Evolutionary conservation across 2,329 filamentous ascomycete genomes (phyloP), one percentile per base, ranked within the genome.

Genomic region (Pseudogymnoascus verrucosus): DNA sequence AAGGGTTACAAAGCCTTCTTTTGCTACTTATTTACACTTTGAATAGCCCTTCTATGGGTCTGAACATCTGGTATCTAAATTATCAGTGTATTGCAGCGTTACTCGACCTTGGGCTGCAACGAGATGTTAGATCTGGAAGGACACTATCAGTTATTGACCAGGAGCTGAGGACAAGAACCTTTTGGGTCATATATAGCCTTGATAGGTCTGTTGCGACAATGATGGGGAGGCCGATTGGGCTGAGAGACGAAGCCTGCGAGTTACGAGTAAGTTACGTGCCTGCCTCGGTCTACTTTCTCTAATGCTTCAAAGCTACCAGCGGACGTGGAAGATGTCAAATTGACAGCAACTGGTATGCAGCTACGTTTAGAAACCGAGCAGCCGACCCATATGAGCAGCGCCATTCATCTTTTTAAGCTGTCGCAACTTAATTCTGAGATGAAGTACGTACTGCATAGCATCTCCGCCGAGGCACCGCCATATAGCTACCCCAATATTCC

Each of bases 381-480:
- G 40, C 66, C 65, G 4, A 73, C 70, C 4, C 73, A 72, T 36
- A 77, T 80, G 67, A 69, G 74, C 0, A 79, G 75, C 60, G 76
- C 80, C 0, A 76, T 83, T 6, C 80, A 82, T 60, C 69, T 83
- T 0, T 83, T 83, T 68, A 75, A 71, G 59, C 74, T 80, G 0
- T 73, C 78, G 0, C 78, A 75, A 16, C 72, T 83, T 5, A 84
- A 83, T 63, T 84, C 82, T 0, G 82, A 84, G 67, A 82, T 84
- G n/a, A 84, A 84, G 70, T 83, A 83, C 59, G 75, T 84, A 2
- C 78, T 80, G 37, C 81, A 84, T 62, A 83, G 81, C 62, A 77
- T 84, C 62, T 76, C 77, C n/a, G 74, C 78, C 23, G 74, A 77
- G 4, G 73, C 76, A 0, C 81, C 81, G 0, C 70, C 71, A 5